phyloP scores from a whole-genome alignment of 78 protist species.

The Dictyostelium firmibasis region DNA sequence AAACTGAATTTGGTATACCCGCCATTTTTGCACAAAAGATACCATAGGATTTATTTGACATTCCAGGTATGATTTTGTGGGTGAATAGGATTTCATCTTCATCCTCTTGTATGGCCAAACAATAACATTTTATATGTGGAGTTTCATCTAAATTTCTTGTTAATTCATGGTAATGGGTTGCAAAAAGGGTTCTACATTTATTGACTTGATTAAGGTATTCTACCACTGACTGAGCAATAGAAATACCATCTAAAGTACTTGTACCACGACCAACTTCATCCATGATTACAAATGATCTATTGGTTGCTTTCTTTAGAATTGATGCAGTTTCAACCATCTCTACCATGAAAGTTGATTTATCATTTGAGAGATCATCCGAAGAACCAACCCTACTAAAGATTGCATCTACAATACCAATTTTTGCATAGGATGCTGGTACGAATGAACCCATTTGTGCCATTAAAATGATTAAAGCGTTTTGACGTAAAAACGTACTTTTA shows the following conservation, averaged over 20 bases:
- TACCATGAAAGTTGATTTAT: constrained; percentile 92
- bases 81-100: constrained; percentile 35
- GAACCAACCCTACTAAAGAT: constrained; percentile 94
- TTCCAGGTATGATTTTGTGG: constrained; percentile 88
- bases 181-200: constrained; percentile 84
- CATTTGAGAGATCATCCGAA: constrained; percentile 84
- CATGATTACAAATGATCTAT: constrained; percentile 89
- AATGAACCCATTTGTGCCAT: constrained; percentile 96
- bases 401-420: constrained; percentile 80
- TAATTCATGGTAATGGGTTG: constrained; percentile 93
- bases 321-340: constrained; percentile 93
- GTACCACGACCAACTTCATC: constrained; percentile 99
- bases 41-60: constrained; percentile 92
- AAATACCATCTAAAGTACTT: constrained; percentile 93
- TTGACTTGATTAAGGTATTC: constrained; percentile 55
- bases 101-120: constrained; percentile 78
- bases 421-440: constrained; percentile 91
- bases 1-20: constrained; percentile 72
- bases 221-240: constrained; percentile 91
- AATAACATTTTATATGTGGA: neutral
- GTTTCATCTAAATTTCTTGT: neutral
- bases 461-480: constrained; percentile 82
- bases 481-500: constrained; percentile 86
- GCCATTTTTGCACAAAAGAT: constrained; percentile 95
- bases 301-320: constrained; percentile 83